phyloP scores from a whole-genome alignment of 177 flowering plant genomes.

The Vitis hybrid region DNA sequence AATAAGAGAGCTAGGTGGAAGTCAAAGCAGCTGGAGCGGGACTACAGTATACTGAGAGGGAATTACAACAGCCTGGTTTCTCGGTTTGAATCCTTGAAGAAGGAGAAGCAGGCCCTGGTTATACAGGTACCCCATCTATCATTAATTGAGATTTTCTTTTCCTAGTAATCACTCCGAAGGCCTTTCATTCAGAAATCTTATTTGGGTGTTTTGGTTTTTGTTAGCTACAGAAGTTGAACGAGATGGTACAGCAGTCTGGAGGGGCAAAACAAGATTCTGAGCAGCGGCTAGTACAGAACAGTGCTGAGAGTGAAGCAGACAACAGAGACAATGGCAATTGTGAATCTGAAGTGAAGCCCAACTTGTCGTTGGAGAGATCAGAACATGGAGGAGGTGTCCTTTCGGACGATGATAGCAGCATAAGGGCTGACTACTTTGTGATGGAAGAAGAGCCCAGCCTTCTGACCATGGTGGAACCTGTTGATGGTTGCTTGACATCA shows the following conservation, averaged over 20 bases:
- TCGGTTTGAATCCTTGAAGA: constrained; percentile 49
- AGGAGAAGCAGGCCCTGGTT: constrained; percentile 51
- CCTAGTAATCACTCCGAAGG: too few relatives aligned
- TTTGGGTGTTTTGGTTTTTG: not conserved
- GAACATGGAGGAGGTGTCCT: constrained; percentile 23
- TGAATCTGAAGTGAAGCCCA: constrained; percentile 29
- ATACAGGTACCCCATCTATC: constrained; percentile 42
- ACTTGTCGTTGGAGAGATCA: constrained; percentile 22
- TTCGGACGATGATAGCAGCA: constrained; percentile 47
- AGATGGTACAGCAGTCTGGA: constrained; percentile 18
- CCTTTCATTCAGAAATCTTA: not conserved
- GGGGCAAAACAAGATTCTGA: constrained; percentile 22
- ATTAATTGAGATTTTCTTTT: not conserved
- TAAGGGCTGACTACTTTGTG: constrained; percentile 33
- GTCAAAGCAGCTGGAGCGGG: constrained; percentile 71
- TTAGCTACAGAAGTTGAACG: constrained; percentile 54
- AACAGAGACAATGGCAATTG: constrained; percentile 17
- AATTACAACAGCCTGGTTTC: constrained; percentile 48
- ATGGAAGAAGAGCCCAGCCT: constrained; percentile 36
- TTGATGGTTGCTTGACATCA: constrained; percentile 38
- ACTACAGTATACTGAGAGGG: constrained; percentile 39
- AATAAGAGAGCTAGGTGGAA: constrained; percentile 83
- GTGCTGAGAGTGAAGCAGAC: constrained; percentile 29
- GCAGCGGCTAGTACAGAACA: constrained; percentile 13
- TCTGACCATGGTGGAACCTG: constrained; percentile 38